Evolutionary conservation across 768 basidiomycete genomes (phyloP), one percentile per base, ranked within the genome.

Genomic region (Dacryopinax primogenitus): DNA sequence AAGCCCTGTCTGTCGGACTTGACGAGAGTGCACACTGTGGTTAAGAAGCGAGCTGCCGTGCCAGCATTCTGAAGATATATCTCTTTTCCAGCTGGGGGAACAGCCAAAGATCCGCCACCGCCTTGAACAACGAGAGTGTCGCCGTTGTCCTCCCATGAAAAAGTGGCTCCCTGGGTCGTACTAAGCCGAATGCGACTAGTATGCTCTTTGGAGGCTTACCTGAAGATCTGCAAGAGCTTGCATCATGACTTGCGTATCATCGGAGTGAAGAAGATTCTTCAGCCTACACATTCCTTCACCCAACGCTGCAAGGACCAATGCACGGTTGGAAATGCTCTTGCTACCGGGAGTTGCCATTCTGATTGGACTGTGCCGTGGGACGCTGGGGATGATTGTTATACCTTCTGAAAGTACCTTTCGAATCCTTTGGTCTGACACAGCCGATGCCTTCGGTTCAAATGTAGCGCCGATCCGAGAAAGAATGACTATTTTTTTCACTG

Each of bases 181-280:
- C 41, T 44, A 18, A 18, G 23, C 18, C 4, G 6, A 51, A 32
- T 39, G 35, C 33, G 32, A 18, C 33, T 69, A 65, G 1, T 45
- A 30, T 15, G 58, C n/a, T 63, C 34, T 44, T 15, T 32, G 28
- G 18, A 64, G 36, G 70, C 78, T 35, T 65, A 89, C 92, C 79
- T 93, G 87, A 68, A 99, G 83, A 63, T 92, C 90, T 44, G 84
- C 78, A 33, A 98, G 80, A 34, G 94, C 95, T 1, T 86, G 80
- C 93, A 98, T 98, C 96, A 99, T 99, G 64, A 99, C 95, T 70
- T 94, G 92, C 0, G 96, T 99, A 73, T 99, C 95, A 71, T 98
- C 95, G 2, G 93, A 96, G 73, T 98, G 95, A 35, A 99, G 79
- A 3, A 99, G 77, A 70, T 99, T 99, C 75, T 80, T 86, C 65